These are phyloP conservation scores for Heliosperma pusillum DNA, from an alignment of 148 eudicot genomes.

Conservation along the genomic window DNA sequence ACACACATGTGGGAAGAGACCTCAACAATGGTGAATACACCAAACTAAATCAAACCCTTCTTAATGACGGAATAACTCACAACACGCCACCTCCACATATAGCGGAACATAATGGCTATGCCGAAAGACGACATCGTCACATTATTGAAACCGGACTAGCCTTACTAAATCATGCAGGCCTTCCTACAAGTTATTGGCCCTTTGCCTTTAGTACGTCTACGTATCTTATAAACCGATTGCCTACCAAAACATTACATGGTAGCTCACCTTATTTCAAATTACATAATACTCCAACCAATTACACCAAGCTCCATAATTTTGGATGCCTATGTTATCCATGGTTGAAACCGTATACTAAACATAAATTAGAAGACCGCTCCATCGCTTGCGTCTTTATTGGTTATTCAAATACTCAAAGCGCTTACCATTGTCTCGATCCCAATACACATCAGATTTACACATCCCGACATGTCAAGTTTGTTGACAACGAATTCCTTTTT, in stretches of 20 bases:
- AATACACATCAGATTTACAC: not conserved
- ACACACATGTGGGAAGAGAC: no score
- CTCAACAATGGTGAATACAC: no score
- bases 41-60: not conserved
- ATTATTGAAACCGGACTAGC: not conserved
- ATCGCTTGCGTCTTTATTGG: no score
- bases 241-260: not conserved
- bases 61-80: not conserved
- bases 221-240: not conserved
- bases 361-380: no score
- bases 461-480: not conserved
- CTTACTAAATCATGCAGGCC: not conserved
- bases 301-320: no score
- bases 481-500: not conserved
- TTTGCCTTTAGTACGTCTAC: not conserved
- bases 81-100: not conserved
- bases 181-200: constrained; percentile 1
- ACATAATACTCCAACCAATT: not conserved
- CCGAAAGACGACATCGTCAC: no score
- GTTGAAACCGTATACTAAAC: no score
- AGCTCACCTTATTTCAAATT: not conserved
- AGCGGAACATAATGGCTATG: not conserved
- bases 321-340: no score
- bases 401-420: no score
- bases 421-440: no score